phyloP scores from a whole-genome alignment of 2,329 filamentous ascomycete species.

The Verticillium tricorpus region DNA sequence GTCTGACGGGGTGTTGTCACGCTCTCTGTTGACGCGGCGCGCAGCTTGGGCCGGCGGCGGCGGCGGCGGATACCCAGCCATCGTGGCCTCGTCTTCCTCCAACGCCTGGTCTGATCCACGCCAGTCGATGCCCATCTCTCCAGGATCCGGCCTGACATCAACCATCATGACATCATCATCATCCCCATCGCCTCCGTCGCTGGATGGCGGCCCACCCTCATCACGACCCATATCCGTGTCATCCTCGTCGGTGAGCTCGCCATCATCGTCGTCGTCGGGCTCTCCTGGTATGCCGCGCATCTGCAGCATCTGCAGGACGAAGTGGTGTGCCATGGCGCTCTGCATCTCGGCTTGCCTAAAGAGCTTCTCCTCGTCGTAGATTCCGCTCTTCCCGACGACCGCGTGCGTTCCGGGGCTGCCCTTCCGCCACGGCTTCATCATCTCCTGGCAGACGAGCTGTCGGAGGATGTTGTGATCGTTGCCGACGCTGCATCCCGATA shows the following conservation, averaged over 20 bases:
- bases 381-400: constrained; percentile 69
- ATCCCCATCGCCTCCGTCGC: constrained; percentile 26
- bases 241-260: constrained; percentile 27
- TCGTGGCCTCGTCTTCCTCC: constrained; percentile 72
- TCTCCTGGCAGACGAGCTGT: constrained; percentile 81
- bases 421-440: constrained; percentile 80
- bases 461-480: constrained; percentile 75
- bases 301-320: constrained; percentile 25
- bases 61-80: constrained; percentile 67
- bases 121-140: constrained; percentile 42
- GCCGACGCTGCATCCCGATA: constrained; percentile 82
- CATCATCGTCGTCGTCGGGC: constrained; percentile 31
- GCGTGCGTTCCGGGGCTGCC: constrained; percentile 82
- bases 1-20: constrained; percentile 65
- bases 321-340: constrained; percentile 30
- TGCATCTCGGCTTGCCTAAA: constrained; percentile 38
- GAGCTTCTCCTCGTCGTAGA: constrained; percentile 73
- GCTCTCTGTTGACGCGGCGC: constrained; percentile 40
- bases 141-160: constrained; percentile 40
- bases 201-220: constrained; percentile 11
- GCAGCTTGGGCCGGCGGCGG: constrained; percentile 47
- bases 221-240: constrained; percentile 15
- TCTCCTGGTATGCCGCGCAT: constrained; percentile 16
- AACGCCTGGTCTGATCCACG: constrained; percentile 59
- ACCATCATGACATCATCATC: constrained; percentile 57